Percentiles rank a stretch among this genome's conserved stretches.
Evolutionary conservation across 176 grass and related monocot species (phyloP).

Genomic region (Aegilops speltoides): DNA sequence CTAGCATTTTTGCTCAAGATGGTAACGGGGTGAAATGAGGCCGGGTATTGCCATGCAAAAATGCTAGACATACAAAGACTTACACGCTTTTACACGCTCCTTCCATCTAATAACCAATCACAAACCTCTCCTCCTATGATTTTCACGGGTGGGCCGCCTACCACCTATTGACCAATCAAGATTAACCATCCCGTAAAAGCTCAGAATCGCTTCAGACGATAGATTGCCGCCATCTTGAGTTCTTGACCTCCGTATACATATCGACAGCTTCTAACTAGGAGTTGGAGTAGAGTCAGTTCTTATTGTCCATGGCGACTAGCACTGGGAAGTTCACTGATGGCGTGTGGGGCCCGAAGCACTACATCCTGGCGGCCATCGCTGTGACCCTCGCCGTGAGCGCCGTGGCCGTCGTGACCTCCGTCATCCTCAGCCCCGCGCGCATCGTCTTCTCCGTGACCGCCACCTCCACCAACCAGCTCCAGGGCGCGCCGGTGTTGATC

Average conservation of each 20-base stretch:
- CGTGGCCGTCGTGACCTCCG: background rate
- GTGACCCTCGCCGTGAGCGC: background rate
- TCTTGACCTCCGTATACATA: background rate
- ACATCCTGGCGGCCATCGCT: slow-evolving; percentile 5
- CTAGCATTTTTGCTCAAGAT: too few species aligned
- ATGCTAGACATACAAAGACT: too few species aligned
- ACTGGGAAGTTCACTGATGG: too few species aligned
- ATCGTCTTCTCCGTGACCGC: background rate
- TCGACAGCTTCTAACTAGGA: background rate
- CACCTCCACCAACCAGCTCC: background rate
- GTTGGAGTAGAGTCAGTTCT: background rate
- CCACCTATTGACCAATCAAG: too few species aligned
- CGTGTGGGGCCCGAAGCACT: background rate
- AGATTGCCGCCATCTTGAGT: background rate
- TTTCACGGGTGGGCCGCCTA: too few species aligned
- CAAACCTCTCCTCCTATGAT: too few species aligned
- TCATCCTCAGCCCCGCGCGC: background rate
- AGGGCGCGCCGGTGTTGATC: background rate
- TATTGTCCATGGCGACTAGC: background rate
- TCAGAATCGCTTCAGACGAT: too few species aligned
- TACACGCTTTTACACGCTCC: too few species aligned
- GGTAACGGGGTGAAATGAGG: too few species aligned
- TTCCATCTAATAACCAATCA: too few species aligned
- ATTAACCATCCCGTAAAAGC: too few species aligned
- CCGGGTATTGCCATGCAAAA: too few species aligned